Base-by-base conservation (phyloP, 768 basidiomycete genomes). In the Collybia nuda region DNA sequence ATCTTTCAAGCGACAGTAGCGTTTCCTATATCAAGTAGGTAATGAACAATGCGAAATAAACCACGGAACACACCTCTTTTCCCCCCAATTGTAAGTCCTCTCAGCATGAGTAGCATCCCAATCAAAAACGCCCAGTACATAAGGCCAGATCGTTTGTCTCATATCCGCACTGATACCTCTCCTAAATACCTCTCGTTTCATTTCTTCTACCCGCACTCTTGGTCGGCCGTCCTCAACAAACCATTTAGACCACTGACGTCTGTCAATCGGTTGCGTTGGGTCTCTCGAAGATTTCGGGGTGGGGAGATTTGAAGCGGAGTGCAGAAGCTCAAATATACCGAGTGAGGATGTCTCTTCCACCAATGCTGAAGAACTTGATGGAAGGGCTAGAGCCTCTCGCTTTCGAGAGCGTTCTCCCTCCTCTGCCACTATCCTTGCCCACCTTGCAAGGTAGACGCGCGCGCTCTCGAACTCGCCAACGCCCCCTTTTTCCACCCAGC, bases 391-490 rank as follows among this genome's bases (percentile, higher is more conserved):
- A 0, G 88, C 83, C 66, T 99, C 97, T 39, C 81, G 79, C 56
- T 85, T 71, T 38, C 97, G 78, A 5, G 93, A 85, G 14, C 92
- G 79, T 66, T 99, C 97, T 15, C 97, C 97, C 65, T 98, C 97
- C 67, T 99, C 97, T 1, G 97, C 97, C 1, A 98, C 97, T 51
- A 93, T 89, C 44, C 95, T 79, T 3, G 97, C 97, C 97, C 97
- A 99, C 26, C 92, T 78, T 8, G 97, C 97, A 7, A 99, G 81
- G 66, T 98, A 98, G 6, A 98, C 91, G 4, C 95, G 78, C 0
- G 97, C 97, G 52, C 90, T 90, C 69, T 98, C 97, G 65, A 96
- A 98, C 65, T 97, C 94, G 5, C 93, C 93, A 2, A 97, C 90
- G 0, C 93, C 90, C 28, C 91, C 87, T 63, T 90, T 90, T 66